Evolutionary conservation across 768 basidiomycete species (phyloP), one percentile per base, ranked within the genome.

Genomic region (Tubosaeta sp.): DNA sequence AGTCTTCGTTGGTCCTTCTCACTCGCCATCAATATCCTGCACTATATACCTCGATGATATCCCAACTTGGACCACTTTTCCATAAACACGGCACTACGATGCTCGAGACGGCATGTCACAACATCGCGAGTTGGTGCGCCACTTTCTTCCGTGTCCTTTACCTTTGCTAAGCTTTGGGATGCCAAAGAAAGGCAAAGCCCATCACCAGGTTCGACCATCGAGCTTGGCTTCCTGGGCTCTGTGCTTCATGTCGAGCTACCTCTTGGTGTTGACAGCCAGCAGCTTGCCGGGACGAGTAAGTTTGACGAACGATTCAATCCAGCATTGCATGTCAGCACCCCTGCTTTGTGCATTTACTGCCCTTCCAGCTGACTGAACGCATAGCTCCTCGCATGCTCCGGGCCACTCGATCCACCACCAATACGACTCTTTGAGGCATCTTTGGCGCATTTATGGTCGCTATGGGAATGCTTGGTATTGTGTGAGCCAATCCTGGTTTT

Each of bases 391-490:
- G 87, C 87, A 0, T 82, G 83, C 0, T 73, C 82, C 3, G 71
- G 82, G 9, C 78, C 85, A 0, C 73, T 82, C 21, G 57, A 74
- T 32, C 83, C 81, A 21, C 79, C 81, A 13, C 82, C 83, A 13
- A 59, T 86, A 46, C 65, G 74, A 10, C 73, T 83, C 7, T 84
- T 88, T 53, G 84, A 86, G 59, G 80, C 84, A 1, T 78, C 79
- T 14, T 58, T 87, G 24, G 65, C 83, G 3, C 79, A 87, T 57
- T 65, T 89, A 22, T 90, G 87, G 88, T 87, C 89, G 5, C 77
- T 87, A 47, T 99, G 95, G 95, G 95, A 99, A 68, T 94, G 94
- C 48, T 72, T 97, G 1, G 76, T 97, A 0, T 76, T 97, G 10
- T 90, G 87, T 54, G 94, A 99, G 63, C 92, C 95, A 0, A 77